phyloP scores from a whole-genome alignment of 2,329 filamentous ascomycete genomes.

The Fusarium denticulatum region DNA sequence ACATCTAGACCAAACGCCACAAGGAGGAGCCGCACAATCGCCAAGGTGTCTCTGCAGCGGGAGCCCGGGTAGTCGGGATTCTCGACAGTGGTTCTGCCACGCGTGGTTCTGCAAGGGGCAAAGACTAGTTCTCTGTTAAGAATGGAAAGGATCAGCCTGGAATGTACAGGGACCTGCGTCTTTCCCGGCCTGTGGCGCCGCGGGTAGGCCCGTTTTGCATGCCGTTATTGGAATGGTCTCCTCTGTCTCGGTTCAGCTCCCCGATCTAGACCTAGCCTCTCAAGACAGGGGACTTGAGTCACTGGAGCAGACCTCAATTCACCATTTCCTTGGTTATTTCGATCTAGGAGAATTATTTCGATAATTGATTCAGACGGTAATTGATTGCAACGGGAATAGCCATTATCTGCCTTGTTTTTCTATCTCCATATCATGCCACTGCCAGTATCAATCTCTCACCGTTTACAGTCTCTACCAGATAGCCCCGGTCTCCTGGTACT shows the following conservation, averaged over 20 bases:
- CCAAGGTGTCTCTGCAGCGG: not conserved
- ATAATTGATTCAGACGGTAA: not conserved
- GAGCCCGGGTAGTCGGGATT: not conserved
- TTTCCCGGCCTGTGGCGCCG: not conserved
- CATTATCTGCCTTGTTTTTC: not conserved
- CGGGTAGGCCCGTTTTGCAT: conserved; percentile 4
- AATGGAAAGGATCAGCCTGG: conserved; percentile 5
- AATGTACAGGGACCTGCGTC: not conserved
- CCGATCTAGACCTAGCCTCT: not conserved
- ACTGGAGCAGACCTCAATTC: not conserved
- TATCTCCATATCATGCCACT: not conserved
- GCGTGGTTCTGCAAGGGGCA: not conserved
- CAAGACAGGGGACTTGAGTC: not conserved
- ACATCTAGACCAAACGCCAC: not conserved
- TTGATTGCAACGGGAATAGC: not conserved
- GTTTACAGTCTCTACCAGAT: not conserved
- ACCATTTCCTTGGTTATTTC: not conserved
- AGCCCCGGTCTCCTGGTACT: not conserved
- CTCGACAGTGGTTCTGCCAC: not conserved
- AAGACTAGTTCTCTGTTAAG: not conserved
- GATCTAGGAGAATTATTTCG: not conserved
- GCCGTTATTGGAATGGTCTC: not conserved
- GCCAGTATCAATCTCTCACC: not conserved
- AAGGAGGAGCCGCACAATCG: not conserved
- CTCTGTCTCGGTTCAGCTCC: not conserved